Evolutionary conservation across 2,329 filamentous ascomycete genomes (phyloP).

Genomic region (Xylariaceae sp.): DNA sequence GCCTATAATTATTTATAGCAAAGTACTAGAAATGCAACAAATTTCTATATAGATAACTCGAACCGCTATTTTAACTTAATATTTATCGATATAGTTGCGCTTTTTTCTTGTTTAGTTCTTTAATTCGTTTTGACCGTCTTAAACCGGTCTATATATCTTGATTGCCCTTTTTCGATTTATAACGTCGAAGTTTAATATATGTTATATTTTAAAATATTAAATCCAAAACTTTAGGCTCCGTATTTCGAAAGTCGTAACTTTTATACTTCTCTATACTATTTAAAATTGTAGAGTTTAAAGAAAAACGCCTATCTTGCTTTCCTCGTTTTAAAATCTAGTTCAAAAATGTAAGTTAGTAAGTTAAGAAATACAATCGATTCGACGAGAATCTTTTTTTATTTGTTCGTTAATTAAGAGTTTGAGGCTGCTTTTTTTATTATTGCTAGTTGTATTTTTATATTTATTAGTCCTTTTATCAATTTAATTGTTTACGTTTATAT

Average conservation of each 20-base stretch:
- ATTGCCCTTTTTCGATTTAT: background rate
- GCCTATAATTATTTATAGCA: too few species aligned
- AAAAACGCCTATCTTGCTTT: background rate
- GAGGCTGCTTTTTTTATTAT: too few species aligned
- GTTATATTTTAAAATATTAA: background rate
- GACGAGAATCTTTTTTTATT: background rate
- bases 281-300: background rate
- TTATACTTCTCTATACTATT: background rate
- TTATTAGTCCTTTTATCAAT: too few species aligned
- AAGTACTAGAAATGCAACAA: background rate
- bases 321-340: background rate
- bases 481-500: background rate
- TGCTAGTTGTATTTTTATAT: background rate
- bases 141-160: too few species aligned
- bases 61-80: background rate
- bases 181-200: background rate
- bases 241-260: background rate
- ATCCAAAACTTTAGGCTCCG: background rate
- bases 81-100: background rate
- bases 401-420: too few species aligned
- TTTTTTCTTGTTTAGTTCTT: background rate
- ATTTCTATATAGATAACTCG: background rate
- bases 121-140: background rate
- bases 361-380: background rate
- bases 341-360: background rate